Conservation (phyloP, 176 grass and related monocot species). For the Ensete ventricosum region DNA sequence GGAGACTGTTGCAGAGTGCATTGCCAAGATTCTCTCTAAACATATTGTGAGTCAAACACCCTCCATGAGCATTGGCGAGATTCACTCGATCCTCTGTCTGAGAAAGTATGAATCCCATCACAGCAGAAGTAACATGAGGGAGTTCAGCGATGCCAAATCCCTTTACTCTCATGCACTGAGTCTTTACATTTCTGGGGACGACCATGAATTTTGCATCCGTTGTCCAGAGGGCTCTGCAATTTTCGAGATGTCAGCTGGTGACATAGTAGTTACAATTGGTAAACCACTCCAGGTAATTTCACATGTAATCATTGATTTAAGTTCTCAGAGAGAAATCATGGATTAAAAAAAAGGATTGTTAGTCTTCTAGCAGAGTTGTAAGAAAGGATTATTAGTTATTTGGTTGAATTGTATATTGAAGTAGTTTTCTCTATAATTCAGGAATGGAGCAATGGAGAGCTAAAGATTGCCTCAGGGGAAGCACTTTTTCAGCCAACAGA, state of each 20-base stretch:
- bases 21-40: conserved; percentile 37
- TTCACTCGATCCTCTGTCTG: conserved; percentile 44
- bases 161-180: conserved; percentile 43
- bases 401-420: neutral
- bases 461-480: conserved; percentile 55
- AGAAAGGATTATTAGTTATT: conserved; percentile 12
- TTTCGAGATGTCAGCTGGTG: conserved; percentile 43
- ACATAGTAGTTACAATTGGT: conserved; percentile 55
- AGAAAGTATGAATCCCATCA: conserved; percentile 40
- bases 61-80: conserved; percentile 13
- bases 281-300: conserved; percentile 61
- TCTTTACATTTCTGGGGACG: conserved; percentile 36
- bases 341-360: neutral
- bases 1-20: conserved; percentile 38
- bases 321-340: neutral
- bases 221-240: conserved; percentile 38
- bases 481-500: conserved; percentile 50
- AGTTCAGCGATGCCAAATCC: conserved; percentile 28
- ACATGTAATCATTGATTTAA: neutral
- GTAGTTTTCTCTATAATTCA: neutral
- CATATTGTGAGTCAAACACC: conserved; percentile 22
- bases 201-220: conserved; percentile 54
- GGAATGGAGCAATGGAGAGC: conserved; percentile 65
- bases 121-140: conserved; percentile 23
- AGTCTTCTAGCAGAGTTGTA: neutral